These are phyloP conservation scores for Trametes punicea DNA, from an alignment of 768 basidiomycete species.

Conservation along the genomic window DNA sequence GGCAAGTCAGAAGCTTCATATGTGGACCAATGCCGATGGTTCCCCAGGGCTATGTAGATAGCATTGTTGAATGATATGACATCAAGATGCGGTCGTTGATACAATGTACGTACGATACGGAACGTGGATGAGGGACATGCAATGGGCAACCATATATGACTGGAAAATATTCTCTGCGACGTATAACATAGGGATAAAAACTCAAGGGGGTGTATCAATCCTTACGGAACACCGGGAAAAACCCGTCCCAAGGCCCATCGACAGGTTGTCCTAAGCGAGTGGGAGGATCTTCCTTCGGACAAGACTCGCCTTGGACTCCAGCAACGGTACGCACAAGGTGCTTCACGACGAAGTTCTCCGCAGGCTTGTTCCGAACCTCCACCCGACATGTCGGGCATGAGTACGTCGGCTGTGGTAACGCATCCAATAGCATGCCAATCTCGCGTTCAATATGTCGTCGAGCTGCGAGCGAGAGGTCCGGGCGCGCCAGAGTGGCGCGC, in stretches of 20 bases:
- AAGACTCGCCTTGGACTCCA: slow-evolving; percentile 44
- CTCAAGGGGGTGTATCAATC: background rate
- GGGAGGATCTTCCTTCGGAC: slow-evolving; percentile 29
- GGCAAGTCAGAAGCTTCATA: no score
- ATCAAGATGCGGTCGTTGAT: background rate
- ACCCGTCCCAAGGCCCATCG: slow-evolving; percentile 25
- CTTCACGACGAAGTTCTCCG: slow-evolving; percentile 63
- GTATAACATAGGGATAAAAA: background rate
- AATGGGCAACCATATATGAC: background rate
- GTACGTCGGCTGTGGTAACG: slow-evolving; percentile 46
- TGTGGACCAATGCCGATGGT: no score
- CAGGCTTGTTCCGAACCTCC: slow-evolving; percentile 45
- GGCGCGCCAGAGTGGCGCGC: slow-evolving; percentile 9
- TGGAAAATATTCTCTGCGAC: background rate
- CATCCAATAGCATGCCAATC: slow-evolving; percentile 1
- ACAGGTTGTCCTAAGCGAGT: background rate
- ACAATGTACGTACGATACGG: background rate
- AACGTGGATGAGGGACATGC: background rate
- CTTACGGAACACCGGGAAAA: slow-evolving; percentile 17
- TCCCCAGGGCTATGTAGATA: no score
- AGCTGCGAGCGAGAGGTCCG: background rate
- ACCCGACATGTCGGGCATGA: slow-evolving; percentile 68
- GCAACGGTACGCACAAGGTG: slow-evolving; percentile 50
- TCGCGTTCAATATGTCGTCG: slow-evolving; percentile 13
- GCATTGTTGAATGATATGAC: no score